These are phyloP conservation scores for Dendrocalamus sinicus DNA, from an alignment of 176 grass and related monocot species.

Conservation along the genomic window DNA sequence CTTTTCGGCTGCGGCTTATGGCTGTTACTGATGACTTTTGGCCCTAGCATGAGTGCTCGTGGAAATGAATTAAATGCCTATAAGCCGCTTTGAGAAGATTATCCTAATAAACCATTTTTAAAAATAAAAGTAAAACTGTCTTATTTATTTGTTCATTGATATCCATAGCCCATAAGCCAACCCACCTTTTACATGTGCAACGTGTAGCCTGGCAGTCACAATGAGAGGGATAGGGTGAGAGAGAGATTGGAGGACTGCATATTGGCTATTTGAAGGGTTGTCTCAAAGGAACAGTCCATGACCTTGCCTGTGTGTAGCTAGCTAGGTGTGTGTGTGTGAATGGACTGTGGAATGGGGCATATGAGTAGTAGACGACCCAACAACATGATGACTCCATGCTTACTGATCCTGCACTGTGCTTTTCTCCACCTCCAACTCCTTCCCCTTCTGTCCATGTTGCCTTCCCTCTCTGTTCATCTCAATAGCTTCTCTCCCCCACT, in stretches of 20 bases:
- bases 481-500: no score
- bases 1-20: no score
- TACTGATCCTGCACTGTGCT: conserved; percentile 51
- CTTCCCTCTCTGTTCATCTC: no score
- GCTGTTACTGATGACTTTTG: no score
- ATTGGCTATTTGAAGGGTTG: conserved; percentile 63
- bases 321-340: conserved; percentile 4
- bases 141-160: no score
- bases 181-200: no score
- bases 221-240: background rate
- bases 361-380: conserved; percentile 51
- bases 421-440: conserved; percentile 45
- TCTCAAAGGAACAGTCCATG: conserved; percentile 76
- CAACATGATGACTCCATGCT: conserved; percentile 79
- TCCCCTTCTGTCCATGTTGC: conserved; percentile 37
- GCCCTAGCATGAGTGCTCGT: no score
- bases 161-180: no score
- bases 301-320: conserved; percentile 26
- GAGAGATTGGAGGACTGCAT: background rate
- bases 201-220: background rate
- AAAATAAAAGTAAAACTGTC: no score
- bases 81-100: no score
- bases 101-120: no score
- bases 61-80: no score
- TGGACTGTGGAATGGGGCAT: conserved; percentile 40